These are phyloP conservation scores for Linanthus parryae DNA, from an alignment of 148 eudicot species.

Conservation along the genomic window DNA sequence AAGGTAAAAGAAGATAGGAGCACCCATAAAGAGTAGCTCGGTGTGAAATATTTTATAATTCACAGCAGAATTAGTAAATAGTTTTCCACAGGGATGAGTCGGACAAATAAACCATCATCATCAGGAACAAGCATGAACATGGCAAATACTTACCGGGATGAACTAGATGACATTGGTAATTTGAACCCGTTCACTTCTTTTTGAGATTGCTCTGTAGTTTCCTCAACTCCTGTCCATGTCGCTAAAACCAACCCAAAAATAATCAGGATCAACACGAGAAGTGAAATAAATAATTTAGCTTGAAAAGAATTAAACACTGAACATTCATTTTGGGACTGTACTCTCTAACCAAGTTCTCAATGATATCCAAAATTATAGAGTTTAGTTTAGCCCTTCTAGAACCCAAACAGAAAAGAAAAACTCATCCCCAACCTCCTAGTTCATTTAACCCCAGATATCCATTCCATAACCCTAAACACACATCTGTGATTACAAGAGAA, in stretches of 20 bases:
- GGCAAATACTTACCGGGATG: conserved; percentile 14
- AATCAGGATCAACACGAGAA: not conserved
- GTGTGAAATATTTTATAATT: no score
- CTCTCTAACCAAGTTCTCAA: not conserved
- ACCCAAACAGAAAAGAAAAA: not conserved
- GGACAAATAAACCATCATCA: no score
- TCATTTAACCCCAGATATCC: not conserved
- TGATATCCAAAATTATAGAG: no score
- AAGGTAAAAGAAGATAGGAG: no score
- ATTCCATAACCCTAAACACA: no score
- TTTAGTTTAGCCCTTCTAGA: not conserved
- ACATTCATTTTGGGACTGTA: not conserved
- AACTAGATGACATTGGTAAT: conserved; percentile 2
- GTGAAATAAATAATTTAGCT: no score
- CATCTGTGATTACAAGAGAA: no score
- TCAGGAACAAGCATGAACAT: no score
- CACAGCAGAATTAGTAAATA: no score
- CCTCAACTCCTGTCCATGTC: conserved; percentile 37
- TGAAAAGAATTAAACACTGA: not conserved
- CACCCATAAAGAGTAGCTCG: no score
- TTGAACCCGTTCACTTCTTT: conserved; percentile 12
- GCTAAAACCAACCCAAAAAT: conserved; percentile 22
- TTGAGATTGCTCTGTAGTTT: conserved; percentile 34
- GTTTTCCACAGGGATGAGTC: no score
- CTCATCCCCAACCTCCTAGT: not conserved